A percentile compares a stretch with the other conserved stretches of the same genome.
phyloP scores from a whole-genome alignment of 495 filamentous ascomycete species.

The Hypoxylon fuscum region DNA sequence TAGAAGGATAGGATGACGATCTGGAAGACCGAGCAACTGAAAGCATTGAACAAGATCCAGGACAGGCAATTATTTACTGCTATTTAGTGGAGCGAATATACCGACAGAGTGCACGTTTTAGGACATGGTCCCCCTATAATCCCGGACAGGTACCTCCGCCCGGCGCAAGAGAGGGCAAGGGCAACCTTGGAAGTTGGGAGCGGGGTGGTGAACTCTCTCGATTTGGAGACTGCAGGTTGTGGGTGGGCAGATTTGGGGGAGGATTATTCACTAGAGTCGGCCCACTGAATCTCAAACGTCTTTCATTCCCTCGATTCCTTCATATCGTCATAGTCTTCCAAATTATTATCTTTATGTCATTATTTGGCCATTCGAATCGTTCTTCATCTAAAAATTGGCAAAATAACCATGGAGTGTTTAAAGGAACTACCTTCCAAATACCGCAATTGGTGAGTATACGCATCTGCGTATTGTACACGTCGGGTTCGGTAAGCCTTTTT shows the following conservation, averaged over 20 bases:
- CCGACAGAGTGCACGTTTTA: not conserved
- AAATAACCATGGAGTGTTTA: no score
- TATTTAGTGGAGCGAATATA: not conserved
- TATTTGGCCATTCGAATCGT: no score
- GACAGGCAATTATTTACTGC: not conserved
- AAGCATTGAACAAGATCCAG: not conserved
- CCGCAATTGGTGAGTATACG: not conserved
- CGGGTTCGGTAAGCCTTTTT: constrained; percentile 22
- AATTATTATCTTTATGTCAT: no score
- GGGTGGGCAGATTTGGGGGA: constrained; percentile 5
- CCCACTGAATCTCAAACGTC: constrained; percentile 36
- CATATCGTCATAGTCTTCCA: constrained; percentile 17
- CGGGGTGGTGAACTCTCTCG: no score
- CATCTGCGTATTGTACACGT: constrained; percentile 2
- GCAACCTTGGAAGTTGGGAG: not conserved
- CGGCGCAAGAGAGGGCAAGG: not conserved
- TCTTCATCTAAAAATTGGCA: no score
- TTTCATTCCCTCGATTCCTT: constrained; percentile 31
- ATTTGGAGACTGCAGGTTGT: no score
- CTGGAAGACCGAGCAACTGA: constrained; percentile 21
- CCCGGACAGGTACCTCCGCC: constrained; percentile 30
- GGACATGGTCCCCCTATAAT: constrained; percentile 2
- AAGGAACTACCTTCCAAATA: constrained; percentile 2
- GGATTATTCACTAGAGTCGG: no score
- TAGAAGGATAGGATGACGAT: constrained; percentile 22